phyloP scores from a whole-genome alignment of 2,329 filamentous ascomycete genomes.

The Pseudodiploospora longispora region DNA sequence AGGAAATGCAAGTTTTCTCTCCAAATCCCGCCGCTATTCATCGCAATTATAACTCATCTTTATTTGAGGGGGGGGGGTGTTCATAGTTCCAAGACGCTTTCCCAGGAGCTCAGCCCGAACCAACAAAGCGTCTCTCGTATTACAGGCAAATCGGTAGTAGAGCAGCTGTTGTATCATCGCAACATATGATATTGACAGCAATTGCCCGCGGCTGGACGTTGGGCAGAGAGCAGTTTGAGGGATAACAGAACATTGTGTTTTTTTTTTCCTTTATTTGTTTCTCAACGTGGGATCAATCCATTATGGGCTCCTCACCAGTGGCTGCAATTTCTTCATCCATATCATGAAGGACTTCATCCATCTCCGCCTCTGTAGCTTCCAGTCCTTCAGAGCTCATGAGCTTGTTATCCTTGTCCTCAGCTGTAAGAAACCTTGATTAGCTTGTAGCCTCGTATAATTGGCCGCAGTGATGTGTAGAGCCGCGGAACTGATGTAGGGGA shows the following conservation, averaged over 20 bases:
- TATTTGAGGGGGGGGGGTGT: no score
- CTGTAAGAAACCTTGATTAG: conserved; percentile 26
- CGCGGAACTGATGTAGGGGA: neutral
- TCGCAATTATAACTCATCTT: no score
- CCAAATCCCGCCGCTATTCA: no score
- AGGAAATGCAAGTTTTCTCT: no score
- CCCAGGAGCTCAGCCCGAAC: no score
- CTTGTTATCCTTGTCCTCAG: conserved; percentile 59
- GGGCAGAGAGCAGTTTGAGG: no score
- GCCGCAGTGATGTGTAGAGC: neutral
- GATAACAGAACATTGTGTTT: neutral
- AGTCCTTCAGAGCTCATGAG: conserved; percentile 60
- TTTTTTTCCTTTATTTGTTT: neutral
- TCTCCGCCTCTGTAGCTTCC: conserved; percentile 55
- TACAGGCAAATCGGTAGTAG: no score
- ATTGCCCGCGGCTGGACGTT: no score
- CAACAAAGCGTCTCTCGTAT: no score
- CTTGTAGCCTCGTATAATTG: neutral
- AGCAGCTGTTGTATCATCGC: no score
- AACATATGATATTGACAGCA: no score
- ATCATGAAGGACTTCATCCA: conserved; percentile 43
- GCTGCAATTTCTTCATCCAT: conserved; percentile 29
- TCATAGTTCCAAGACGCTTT: no score
- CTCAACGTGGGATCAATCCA: conserved; percentile 3
- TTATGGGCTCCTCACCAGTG: conserved; percentile 11